A percentile compares a stretch with the other conserved stretches of the same genome.
Conservation (phyloP, 495 filamentous ascomycete species). For the Aspergillus homomorphus region DNA sequence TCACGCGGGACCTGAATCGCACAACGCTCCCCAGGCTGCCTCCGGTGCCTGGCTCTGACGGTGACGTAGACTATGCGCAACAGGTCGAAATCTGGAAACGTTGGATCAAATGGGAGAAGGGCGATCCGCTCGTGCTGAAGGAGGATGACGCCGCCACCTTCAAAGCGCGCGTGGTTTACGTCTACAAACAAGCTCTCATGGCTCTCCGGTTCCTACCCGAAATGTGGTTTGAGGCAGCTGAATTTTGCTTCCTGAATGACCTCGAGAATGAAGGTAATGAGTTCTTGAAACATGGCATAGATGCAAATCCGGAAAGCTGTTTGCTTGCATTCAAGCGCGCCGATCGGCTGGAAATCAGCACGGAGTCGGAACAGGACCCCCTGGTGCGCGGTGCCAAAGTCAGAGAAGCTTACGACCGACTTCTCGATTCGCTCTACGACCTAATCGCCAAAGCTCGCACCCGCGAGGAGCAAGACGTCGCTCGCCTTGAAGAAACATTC, state of each 20-base stretch:
- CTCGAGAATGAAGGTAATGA: conserved; percentile 66
- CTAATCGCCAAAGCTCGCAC: conserved; percentile 69
- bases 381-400: conserved; percentile 67
- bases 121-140: conserved; percentile 79
- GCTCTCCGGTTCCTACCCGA: conserved; percentile 89
- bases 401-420: conserved; percentile 75
- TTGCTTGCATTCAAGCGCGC: conserved; percentile 84
- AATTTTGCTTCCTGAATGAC: conserved; percentile 84
- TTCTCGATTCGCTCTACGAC: conserved; percentile 80
- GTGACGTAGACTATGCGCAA: conserved; percentile 76
- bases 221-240: conserved; percentile 91
- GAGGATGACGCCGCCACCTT: conserved; percentile 71
- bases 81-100: conserved; percentile 90
- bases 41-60: conserved; percentile 80
- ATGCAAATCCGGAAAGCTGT: conserved; percentile 91
- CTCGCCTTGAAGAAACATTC: conserved; percentile 64
- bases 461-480: conserved; percentile 66
- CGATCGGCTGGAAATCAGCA: conserved; percentile 74
- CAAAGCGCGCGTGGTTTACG: conserved; percentile 75
- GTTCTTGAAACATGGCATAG: conserved; percentile 76
- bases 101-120: conserved; percentile 94
- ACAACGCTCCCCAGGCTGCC: conserved; percentile 77
- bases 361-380: conserved; percentile 66
- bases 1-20: conserved; percentile 72
- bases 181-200: conserved; percentile 94